phyloP scores from a whole-genome alignment of 139 green algal genomes.

The Mesotaenium endlicherianum region DNA sequence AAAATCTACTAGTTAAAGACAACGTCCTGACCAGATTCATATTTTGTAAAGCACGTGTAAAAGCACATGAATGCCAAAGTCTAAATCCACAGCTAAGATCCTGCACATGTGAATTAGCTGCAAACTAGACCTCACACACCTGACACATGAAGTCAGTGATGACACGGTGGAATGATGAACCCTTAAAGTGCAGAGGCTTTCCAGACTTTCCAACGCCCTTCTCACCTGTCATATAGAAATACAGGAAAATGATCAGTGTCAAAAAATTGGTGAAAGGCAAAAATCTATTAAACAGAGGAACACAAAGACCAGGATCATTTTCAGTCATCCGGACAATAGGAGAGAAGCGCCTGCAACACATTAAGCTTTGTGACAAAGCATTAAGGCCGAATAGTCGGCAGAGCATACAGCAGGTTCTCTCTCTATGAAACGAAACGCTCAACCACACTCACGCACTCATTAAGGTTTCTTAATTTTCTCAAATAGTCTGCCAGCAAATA shows the following conservation, averaged over 20 bases:
- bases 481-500: too few species aligned
- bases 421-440: too few species aligned
- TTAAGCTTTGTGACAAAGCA: too few species aligned
- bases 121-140: not conserved
- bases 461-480: too few species aligned
- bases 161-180: slow-evolving; percentile 59
- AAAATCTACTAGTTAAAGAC: not conserved
- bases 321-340: too few species aligned
- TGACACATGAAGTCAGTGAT: slow-evolving; percentile 60
- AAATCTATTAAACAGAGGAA: not conserved
- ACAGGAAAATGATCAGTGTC: not conserved
- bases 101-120: not conserved
- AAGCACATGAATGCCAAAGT: not conserved
- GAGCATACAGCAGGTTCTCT: too few species aligned
- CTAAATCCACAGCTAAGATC: not conserved
- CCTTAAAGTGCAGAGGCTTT: slow-evolving; percentile 59
- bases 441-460: too few species aligned
- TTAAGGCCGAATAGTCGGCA: too few species aligned
- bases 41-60: not conserved
- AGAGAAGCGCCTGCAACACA: too few species aligned
- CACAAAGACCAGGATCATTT: not conserved
- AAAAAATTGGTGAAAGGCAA: not conserved
- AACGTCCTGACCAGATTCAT: not conserved
- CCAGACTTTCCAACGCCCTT: slow-evolving; percentile 45
- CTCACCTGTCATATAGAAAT: slow-evolving; percentile 32